Evolutionary conservation across 2,329 filamentous ascomycete species (phyloP).

Genomic region (Zalaria sp.): DNA sequence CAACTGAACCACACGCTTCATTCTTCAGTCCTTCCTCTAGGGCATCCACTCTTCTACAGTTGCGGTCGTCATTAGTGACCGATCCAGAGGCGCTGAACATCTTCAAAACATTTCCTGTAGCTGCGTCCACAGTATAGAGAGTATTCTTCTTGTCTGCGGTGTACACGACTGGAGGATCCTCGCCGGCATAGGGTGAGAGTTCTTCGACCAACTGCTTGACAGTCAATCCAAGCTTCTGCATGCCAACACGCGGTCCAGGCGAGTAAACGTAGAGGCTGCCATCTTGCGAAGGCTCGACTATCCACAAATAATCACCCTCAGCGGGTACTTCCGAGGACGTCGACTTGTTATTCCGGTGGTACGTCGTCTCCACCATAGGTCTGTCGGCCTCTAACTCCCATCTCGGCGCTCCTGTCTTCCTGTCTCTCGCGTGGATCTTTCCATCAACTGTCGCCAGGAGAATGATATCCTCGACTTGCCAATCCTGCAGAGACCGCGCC

Average conservation of each 20-base stretch:
- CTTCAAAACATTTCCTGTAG: slow-evolving; percentile 67
- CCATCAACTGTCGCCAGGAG: slow-evolving; percentile 99
- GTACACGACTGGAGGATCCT: slow-evolving; percentile 69
- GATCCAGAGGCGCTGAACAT: slow-evolving; percentile 68
- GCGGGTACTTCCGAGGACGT: slow-evolving; percentile 42
- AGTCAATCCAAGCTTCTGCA: slow-evolving; percentile 55
- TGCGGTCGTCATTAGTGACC: slow-evolving; percentile 51
- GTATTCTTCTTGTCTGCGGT: slow-evolving; percentile 84
- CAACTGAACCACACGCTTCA: slow-evolving; percentile 60
- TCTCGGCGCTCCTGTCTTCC: slow-evolving; percentile 67
- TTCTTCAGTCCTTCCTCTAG: slow-evolving; percentile 39
- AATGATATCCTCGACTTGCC: slow-evolving; percentile 99
- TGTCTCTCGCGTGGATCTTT: slow-evolving; percentile 81
- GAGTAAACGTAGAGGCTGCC: slow-evolving; percentile 79
- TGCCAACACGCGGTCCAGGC: slow-evolving; percentile 45
- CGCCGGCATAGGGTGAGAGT: slow-evolving; percentile 59
- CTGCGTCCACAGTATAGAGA: slow-evolving; percentile 77
- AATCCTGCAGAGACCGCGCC: slow-evolving; percentile 97
- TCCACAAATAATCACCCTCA: slow-evolving; percentile 78
- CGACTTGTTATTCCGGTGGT: slow-evolving; percentile 57
- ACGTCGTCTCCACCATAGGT: slow-evolving; percentile 81
- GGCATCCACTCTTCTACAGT: slow-evolving; percentile 57
- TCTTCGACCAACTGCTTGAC: slow-evolving; percentile 84
- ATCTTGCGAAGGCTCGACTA: slow-evolving; percentile 80
- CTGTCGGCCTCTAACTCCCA: slow-evolving; percentile 78